These are phyloP conservation scores for Calonectria crousiana DNA, from an alignment of 2,329 filamentous ascomycete genomes.

Conservation along the genomic window DNA sequence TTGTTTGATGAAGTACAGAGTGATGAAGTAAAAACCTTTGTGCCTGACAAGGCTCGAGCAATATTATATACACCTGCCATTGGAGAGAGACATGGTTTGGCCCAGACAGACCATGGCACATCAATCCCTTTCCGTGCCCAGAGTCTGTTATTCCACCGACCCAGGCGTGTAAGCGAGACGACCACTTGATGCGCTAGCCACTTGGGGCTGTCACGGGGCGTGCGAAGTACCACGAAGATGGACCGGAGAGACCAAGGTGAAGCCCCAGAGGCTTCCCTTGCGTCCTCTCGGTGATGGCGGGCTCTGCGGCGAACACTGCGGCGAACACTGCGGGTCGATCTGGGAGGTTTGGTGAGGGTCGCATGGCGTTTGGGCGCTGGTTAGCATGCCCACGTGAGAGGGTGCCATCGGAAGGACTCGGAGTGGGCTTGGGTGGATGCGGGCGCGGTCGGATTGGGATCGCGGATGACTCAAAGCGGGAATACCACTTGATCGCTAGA, in stretches of 20 bases:
- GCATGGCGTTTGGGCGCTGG: background rate
- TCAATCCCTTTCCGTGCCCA: background rate
- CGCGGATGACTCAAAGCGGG: slow-evolving; percentile 7
- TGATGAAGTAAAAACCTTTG: slow-evolving; percentile 17
- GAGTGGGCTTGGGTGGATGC: slow-evolving; percentile 15
- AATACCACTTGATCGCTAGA: background rate
- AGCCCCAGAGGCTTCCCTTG: background rate
- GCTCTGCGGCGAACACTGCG: background rate
- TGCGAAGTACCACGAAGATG: slow-evolving; percentile 40
- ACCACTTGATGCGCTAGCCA: slow-evolving; percentile 13
- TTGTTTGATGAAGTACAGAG: slow-evolving; percentile 22
- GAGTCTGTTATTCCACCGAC: background rate
- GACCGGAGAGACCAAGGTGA: slow-evolving; percentile 32
- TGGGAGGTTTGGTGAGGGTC: background rate
- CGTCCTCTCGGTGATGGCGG: slow-evolving; percentile 10
- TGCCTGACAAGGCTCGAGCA: slow-evolving; percentile 28
- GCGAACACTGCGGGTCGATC: background rate
- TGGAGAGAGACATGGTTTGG: background rate
- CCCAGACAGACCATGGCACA: background rate
- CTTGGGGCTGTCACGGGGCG: slow-evolving; percentile 25
- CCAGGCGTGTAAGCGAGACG: slow-evolving; percentile 19
- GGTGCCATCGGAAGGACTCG: slow-evolving; percentile 39
- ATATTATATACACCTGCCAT: slow-evolving; percentile 33
- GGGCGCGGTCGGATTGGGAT: slow-evolving; percentile 10
- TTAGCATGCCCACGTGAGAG: slow-evolving; percentile 35